Evolutionary conservation across 257 asterid genomes (phyloP), one percentile per base, ranked within the genome.

Genomic region (Solanum piurae): DNA sequence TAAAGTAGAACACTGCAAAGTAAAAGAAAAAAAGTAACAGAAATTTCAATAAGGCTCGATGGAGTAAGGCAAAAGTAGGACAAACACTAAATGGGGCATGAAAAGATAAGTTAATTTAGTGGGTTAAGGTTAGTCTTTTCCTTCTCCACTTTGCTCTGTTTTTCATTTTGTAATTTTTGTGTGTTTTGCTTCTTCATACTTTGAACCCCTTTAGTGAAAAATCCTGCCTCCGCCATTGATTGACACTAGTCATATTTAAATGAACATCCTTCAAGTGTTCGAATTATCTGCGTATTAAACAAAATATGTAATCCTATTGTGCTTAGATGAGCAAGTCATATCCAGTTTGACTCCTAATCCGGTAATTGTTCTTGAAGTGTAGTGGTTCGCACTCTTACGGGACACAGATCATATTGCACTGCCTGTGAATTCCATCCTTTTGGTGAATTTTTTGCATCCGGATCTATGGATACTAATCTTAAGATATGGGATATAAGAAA

Each of bases 401-500:
- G 99, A 83, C 99, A 97, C 94, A 93, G 98, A 93, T 97, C 99
- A 85, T 96, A 95, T 89, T 97, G 99, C 89, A 97, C 98, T 75
- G 99, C 99, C 73, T 93, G 94, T 85, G 98, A 96, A 89, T 97
- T 96, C 90, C 99, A 97, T 89, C 99, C 99, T 86, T 97, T 97
- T 90, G 99, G 99, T 84, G 99, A 97, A 89, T 94, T 97, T 90
- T 95, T 97, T 91, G 99, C 99, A 33, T 96, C 99, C 89, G 99
- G 99, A 91, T 97, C 99, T 85, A 95, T 97, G 99, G 99, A 97
- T 91, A 94, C 98, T 83, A 94, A 97, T 92, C 93, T 97, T 55
- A 97, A 95, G 94, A 90, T 97, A 90, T 97, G 99, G 99, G 99
- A 97, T 91, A 96, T 95, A 89, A 94, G 99, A 94, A 97, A 97